phyloP scores from a whole-genome alignment of 805 yeast genomes.

The Yamadazyma takamatsuzukensis region DNA sequence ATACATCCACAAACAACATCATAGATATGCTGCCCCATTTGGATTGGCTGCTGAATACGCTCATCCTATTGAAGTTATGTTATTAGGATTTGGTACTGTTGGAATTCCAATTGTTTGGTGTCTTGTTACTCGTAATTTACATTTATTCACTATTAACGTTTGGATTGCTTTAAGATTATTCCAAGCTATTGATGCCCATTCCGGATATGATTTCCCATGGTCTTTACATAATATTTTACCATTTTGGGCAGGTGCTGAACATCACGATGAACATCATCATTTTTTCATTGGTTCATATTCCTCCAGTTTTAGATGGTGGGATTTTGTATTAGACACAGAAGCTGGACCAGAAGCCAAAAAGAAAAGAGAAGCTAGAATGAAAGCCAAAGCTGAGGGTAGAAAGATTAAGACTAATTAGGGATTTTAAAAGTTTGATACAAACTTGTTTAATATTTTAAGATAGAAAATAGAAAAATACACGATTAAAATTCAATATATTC shows the following conservation, averaged over 20 bases:
- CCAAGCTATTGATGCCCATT: constrained; percentile 60
- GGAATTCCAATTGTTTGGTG: constrained; percentile 58
- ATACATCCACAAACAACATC: constrained; percentile 58
- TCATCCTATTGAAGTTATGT: constrained; percentile 56
- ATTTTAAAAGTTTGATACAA: too few relatives aligned
- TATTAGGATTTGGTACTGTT: constrained; percentile 57
- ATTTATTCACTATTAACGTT: constrained; percentile 49
- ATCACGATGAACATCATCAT: constrained; percentile 60
- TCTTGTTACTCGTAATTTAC: constrained; percentile 43
- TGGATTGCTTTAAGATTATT: constrained; percentile 53
- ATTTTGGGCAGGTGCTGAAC: constrained; percentile 65
- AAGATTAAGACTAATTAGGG: not conserved
- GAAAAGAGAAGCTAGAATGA: constrained; percentile 44
- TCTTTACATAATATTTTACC: constrained; percentile 55
- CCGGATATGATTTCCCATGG: constrained; percentile 63
- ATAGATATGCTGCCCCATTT: constrained; percentile 59
- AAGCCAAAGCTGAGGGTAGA: constrained; percentile 32
- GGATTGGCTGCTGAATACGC: constrained; percentile 62
- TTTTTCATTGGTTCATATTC: constrained; percentile 59
- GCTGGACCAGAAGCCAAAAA: constrained; percentile 53
- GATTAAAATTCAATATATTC: too few relatives aligned
- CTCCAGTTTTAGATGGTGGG: constrained; percentile 59
- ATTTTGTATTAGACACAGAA: constrained; percentile 48
- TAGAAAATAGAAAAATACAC: too few relatives aligned
- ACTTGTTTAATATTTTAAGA: too few relatives aligned